Conservation (phyloP, 2,329 filamentous ascomycete species). For the Ambrosiella xylebori region DNA sequence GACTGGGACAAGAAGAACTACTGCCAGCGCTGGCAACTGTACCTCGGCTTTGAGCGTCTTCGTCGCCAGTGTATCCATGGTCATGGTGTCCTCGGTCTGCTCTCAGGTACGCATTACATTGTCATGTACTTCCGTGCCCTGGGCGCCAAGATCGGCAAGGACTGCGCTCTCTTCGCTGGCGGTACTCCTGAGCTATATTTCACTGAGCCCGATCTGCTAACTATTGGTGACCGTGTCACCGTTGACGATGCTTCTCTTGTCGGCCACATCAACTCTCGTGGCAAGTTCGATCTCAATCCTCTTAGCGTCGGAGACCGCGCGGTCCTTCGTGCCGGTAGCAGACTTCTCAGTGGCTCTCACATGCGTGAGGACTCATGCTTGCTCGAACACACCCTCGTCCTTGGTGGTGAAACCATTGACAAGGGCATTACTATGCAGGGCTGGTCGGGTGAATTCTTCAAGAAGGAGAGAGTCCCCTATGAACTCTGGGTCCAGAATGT, state of each 20-base stretch:
- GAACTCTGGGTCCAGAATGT: not conserved
- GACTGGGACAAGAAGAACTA: conserved; percentile 40
- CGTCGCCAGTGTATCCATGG: conserved; percentile 32
- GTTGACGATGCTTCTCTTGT: conserved; percentile 40
- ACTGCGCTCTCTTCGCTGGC: conserved; percentile 38
- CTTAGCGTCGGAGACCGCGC: conserved; percentile 33
- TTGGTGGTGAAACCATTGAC: conserved; percentile 38
- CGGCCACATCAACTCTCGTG: conserved; percentile 37
- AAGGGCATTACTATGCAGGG: conserved; percentile 34
- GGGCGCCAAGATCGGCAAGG: conserved; percentile 34
- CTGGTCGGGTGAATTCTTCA: conserved; percentile 32
- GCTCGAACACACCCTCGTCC: conserved; percentile 39
- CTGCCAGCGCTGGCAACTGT: conserved; percentile 41
- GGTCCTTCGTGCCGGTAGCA: conserved; percentile 33
- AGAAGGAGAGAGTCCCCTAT: conserved; percentile 14
- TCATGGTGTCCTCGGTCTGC: conserved; percentile 32
- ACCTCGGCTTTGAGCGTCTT: conserved; percentile 33
- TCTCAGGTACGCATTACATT: conserved; percentile 36
- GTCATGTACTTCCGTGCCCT: conserved; percentile 35
- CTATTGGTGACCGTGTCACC: conserved; percentile 32
- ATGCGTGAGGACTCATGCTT: conserved; percentile 37
- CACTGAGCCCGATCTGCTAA: conserved; percentile 39
- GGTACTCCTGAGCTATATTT: conserved; percentile 35
- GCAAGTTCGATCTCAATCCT: conserved; percentile 37
- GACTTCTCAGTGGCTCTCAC: conserved; percentile 33